Base-by-base conservation (phyloP, 1,139 yeast genomes). In the Barnettozyma hawaiiensis region DNA sequence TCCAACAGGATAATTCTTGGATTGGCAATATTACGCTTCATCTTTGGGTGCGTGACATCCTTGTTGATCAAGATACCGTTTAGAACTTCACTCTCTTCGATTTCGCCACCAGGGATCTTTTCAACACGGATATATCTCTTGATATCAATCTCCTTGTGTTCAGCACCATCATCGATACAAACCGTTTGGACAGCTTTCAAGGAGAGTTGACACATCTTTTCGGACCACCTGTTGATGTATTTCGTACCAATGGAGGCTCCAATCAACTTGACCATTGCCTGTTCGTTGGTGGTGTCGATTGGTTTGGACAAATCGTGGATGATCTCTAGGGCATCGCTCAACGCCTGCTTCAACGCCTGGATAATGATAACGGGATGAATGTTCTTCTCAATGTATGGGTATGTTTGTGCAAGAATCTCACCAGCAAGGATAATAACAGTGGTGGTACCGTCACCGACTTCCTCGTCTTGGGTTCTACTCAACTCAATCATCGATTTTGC, bases 361-460 rank as follows among this genome's bases (percentile, higher is more conserved):
- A 94, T 92, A 53, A 94, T 87, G 45, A 92, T 83, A 31, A 92
- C 98, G 1, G 99, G 99, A 65, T 92, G 99, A 55, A 92, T 89
- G 61, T 89, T 86, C 64, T 89, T 87, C 64, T 92, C 97, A 47
- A 78, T 67, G 63, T 89, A 89, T 41, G 96, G 97, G 65, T 85
- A 89, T 29, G 96, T 81, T 65, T 90, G 97, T 3, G 97, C 96
- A 52, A 92, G 73, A 48, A 92, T 87, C 63, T 92, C 99, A 47
- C 98, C 99, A 7, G 98, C 97, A 52, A 90, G 70, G 45, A 85
- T 85, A 58, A 92, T 90, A 44, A 92, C 98, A 9, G 96, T 84
- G 29, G 98, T 92, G 47, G 98, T 92, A 50, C 98, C 98, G 63
- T 92, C 98, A 42, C 98, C 98, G 49, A 92, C 97, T 68, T 94